Base-by-base conservation (phyloP, 164 flowering plant genomes). In the Magnolia changhungtana region DNA sequence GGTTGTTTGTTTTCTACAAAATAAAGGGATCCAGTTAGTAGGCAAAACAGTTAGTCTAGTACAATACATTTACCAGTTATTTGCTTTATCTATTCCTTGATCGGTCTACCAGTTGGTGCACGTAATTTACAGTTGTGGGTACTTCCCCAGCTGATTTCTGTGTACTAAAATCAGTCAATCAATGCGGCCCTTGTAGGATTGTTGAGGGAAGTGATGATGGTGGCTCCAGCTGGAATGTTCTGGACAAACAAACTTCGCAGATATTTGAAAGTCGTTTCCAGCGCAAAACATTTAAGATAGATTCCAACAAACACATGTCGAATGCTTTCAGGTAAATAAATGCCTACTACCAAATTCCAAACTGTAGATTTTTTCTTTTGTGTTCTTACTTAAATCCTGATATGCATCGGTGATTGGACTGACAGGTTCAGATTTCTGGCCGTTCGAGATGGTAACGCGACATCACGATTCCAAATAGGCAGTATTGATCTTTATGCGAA, bases 191-290 rank as follows among this genome's bases (percentile, higher is more conserved):
- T 49, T 78, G 63, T 81, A 94, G 99, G 99, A 80, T 94, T 76
- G 72, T 96, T 7, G 98, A 96, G 78, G 97, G 99, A 83, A 96
- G 97, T 65, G 75, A 77, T 69, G 94, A 96, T 80, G 94, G 88
- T 50, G 99, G 98, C 69, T 80, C 86, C 19, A 91, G 78, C 75
- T 96, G 99, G 99, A 80, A 76, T 76, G 51, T 87, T 71, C 75
- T 96, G 83, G 99, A 96, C 77, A 66, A 84, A 75, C 97, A 88
- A 80, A 87, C 84, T 68, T 84, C 88, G 20, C 93, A 92, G 81
- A 76, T 74, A 63, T 96, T 96, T 84, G 89, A 87, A 61, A 80
- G 80, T 21, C 97, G 98, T 65, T 94, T 91, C 79, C 87, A 90
- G 77, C 91, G 93, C 37, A 90, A 76, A 82, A 75, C 90, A 75